phyloP scores from a whole-genome alignment of 2,329 filamentous ascomycete species.

The Colletotrichum spaethianum region DNA sequence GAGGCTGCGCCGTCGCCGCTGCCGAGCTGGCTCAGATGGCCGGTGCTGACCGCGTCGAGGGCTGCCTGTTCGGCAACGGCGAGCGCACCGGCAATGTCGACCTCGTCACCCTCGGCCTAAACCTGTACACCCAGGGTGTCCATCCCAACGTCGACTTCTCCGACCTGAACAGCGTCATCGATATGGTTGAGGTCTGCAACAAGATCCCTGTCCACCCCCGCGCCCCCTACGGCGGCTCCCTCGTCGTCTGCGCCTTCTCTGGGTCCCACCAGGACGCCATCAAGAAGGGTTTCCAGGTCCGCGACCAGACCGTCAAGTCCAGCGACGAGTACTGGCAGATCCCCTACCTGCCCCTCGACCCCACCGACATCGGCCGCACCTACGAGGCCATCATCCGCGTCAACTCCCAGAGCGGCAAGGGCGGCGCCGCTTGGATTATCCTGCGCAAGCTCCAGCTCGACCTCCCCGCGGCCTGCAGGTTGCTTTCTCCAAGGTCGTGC shows the following conservation, averaged over 20 bases:
- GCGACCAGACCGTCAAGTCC: constrained; percentile 71
- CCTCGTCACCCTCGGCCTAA: constrained; percentile 90
- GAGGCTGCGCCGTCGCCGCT: constrained; percentile 90
- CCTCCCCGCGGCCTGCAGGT: constrained; percentile 91
- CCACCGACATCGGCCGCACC: constrained; percentile 92
- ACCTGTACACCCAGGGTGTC: constrained; percentile 95
- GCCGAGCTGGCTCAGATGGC: constrained; percentile 97
- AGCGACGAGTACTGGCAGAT: constrained; percentile 80
- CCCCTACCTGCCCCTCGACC: constrained; percentile 94
- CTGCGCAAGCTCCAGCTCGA: constrained; percentile 91
- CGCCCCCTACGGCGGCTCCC: constrained; percentile 89
- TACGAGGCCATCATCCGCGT: constrained; percentile 98
- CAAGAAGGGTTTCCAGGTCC: constrained; percentile 87
- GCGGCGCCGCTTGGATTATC: constrained; percentile 94
- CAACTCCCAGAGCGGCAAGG: constrained; percentile 97
- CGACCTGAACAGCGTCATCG: constrained; percentile 87
- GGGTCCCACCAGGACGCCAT: constrained; percentile 97
- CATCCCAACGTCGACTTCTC: constrained; percentile 91
- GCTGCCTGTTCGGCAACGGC: constrained; percentile 91
- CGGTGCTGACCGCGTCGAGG: constrained; percentile 93
- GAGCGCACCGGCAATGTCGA: constrained; percentile 97
- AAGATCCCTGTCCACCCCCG: constrained; percentile 95
- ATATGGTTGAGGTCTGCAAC: constrained; percentile 91
- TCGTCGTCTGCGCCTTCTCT: constrained; percentile 93
- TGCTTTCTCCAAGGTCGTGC: constrained; percentile 90